Evolutionary conservation across 2,329 filamentous ascomycete species (phyloP), one percentile per base, ranked within the genome.

Genomic region (Exophiala calicioides): DNA sequence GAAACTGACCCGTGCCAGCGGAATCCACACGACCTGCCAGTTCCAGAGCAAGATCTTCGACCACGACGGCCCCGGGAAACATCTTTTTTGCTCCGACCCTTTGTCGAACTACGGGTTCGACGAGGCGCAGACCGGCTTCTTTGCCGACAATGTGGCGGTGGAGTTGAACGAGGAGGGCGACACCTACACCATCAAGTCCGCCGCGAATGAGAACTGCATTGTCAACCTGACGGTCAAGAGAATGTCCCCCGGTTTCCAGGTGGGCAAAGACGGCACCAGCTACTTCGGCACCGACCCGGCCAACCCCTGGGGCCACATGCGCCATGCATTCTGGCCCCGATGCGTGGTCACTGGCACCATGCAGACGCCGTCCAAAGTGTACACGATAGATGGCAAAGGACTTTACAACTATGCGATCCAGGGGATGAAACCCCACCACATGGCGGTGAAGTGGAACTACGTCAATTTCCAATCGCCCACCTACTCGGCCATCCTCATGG

Each of bases 371-470:
- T 82, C 88, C 24, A 88, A 89, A 36, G 81, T 86, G 27, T 76
- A 95, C 53, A 85, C 95, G 66, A 83, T 95, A 67, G 85, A 81
- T 62, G 91, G 91, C 47, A 81, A 77, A 54, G 90, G 84, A 23
- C 74, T 94, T 61, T 91, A 90, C 70, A 77, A 85, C 57, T 86
- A 93, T 67, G 90, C 89, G 30, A 74, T 97, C 39, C 93, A 97
- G 73, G 93, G 90, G 66, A 97, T 97, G 91, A 98, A 98, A 79
- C 93, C 93, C 30, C 93, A 98, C 68, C 94, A 98, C 66, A 87
- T 90, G 81, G 82, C 91, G 52, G 83, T 87, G 21, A 82, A 80
- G 55, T 98, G 93, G 93, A 95, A 93, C 71, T 98, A 96, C 73
- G 78, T 81, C 68, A 82, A 90, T 71, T 95, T 95, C 74, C 90